Conservation (phyloP, 805 yeast species). For the Pichia ethanolica region DNA sequence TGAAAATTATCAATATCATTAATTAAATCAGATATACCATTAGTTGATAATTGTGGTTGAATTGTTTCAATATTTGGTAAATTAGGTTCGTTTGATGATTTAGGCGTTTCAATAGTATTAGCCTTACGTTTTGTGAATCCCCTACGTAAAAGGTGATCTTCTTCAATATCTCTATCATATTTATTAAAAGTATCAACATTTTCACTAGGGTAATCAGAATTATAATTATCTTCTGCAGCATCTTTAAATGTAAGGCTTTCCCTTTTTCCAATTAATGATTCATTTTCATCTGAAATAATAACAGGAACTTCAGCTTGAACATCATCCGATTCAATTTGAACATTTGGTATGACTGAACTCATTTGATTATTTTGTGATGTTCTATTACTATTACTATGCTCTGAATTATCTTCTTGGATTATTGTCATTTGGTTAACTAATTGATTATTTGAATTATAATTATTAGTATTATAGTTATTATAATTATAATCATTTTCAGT, state of each 20-base stretch:
- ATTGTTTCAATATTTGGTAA: neutral
- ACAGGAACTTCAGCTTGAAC: conserved; percentile 3
- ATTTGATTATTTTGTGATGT: neutral
- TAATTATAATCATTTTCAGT: neutral
- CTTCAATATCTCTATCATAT: neutral
- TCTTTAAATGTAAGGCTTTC: neutral
- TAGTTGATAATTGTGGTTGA: neutral
- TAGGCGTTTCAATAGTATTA: conserved; percentile 16
- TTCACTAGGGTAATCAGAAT: neutral
- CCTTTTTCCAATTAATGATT: neutral
- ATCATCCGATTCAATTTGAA: neutral
- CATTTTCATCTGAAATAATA: neutral
- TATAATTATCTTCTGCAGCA: neutral
- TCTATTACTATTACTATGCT: conserved; percentile 8
- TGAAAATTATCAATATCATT: conserved; percentile 4
- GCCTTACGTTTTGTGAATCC: conserved; percentile 19
- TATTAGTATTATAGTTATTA: neutral
- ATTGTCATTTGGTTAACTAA: conserved; percentile 25
- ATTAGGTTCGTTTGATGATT: conserved; percentile 1
- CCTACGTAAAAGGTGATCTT: neutral
- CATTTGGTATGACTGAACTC: neutral
- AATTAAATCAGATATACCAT: neutral
- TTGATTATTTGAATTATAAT: neutral
- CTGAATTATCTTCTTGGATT: conserved; percentile 29
- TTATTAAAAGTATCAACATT: neutral